A percentile compares a stretch with the other conserved stretches of the same genome.
phyloP scores from a whole-genome alignment of 441 rosid genomes.

The Hura crepitans region DNA sequence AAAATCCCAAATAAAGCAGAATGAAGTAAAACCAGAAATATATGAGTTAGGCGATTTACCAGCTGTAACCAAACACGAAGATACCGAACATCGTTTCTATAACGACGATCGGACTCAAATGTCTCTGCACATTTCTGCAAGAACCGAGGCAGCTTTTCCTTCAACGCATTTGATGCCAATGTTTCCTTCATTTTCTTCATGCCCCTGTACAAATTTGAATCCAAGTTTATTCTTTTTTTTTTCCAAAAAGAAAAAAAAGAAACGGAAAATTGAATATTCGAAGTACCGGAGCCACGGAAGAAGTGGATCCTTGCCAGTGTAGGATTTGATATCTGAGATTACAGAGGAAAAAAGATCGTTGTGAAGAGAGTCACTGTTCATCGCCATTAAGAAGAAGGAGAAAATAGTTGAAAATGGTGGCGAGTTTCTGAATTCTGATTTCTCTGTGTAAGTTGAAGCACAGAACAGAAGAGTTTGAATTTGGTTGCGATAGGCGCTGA shows the following conservation, averaged over 20 bases:
- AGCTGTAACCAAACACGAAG: constrained; percentile 89
- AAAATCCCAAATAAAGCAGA: background rate
- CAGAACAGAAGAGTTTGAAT: constrained; percentile 7
- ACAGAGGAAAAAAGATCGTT: constrained; percentile 50
- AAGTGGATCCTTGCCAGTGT: constrained; percentile 74
- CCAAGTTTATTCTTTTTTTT: too few relatives aligned
- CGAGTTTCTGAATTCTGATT: background rate
- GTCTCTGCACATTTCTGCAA: constrained; percentile 70
- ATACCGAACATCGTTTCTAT: constrained; percentile 70
- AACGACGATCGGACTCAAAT: constrained; percentile 71
- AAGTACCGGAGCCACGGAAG: constrained; percentile 86
- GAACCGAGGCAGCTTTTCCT: constrained; percentile 82
- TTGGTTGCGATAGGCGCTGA: constrained; percentile 1
- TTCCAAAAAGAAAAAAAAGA: background rate
- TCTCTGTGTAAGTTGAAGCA: constrained; percentile 1
- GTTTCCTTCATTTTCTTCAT: constrained; percentile 65
- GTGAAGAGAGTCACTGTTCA: constrained; percentile 15
- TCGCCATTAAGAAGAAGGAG: background rate
- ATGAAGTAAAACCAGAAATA: constrained; percentile 38
- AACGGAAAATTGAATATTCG: background rate
- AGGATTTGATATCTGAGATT: constrained; percentile 69
- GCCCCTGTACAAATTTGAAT: constrained; percentile 40
- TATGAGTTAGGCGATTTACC: constrained; percentile 36
- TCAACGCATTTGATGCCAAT: constrained; percentile 43
- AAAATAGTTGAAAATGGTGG: background rate